Evolutionary conservation across 2,329 filamentous ascomycete genomes (phyloP), one percentile per base, ranked within the genome.

Genomic region (Diaporthe sp.): DNA sequence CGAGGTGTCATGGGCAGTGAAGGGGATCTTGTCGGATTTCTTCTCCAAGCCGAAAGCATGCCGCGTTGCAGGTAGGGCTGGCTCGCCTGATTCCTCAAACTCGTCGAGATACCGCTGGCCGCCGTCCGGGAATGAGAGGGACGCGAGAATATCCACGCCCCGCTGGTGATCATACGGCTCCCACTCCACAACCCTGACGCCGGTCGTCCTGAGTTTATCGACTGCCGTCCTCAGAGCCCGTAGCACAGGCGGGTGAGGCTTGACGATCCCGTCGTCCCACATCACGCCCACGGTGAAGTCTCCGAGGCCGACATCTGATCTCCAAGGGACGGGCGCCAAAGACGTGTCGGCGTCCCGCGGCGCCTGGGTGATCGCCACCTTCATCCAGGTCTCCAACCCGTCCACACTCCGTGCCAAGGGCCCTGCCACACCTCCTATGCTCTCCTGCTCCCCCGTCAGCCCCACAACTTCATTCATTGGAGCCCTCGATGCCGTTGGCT

Each of bases 121-220:
- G 49, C 60, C 73, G 61, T 75, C 74, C 0, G 76, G 58, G 57
- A 76, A 75, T 49, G 46, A 75, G 1, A 77, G 61, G 0, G 60
- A 44, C 0, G 72, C 55, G 25, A 73, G 28, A 44, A 78, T 65
- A 7, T 75, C 76, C 67, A 70, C 60, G 25, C 76, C 76, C 22
- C 62, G 53, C 19, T 73, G 58, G 68, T 77, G 76, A 25, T 75
- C 57, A 22, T 72, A 57, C 37, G 77, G 72, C 55, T 73, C 74
- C 77, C 77, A 78, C 53, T 76, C 76, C 8, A 78, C 72, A 7
- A 78, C 76, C 5, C 46, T 76, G 22, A 78, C 44, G 3, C 77
- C 76, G 15, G 68, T 68, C 0, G 65, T 57, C 15, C 34, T 70
- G 57, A 78, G 76, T 31, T 44, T 77, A 10, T 71, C 61, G 49